Conservation (phyloP, 768 basidiomycete species). For the Agrocybe chaxingu region DNA sequence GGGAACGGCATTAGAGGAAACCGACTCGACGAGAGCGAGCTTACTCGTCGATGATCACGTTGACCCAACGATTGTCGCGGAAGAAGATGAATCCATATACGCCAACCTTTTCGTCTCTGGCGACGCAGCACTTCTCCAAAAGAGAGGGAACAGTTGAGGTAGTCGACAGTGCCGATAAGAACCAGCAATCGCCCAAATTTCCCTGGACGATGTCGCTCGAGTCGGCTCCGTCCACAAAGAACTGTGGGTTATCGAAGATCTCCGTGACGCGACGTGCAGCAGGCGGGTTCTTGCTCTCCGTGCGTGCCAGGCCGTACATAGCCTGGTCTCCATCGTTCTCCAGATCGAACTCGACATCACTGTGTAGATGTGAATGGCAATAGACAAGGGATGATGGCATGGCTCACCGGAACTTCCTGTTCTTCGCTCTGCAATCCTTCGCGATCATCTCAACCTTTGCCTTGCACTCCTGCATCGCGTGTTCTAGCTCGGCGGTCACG, state of each 20-base stretch:
- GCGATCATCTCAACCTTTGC: constrained; percentile 42
- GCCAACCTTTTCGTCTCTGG: constrained; percentile 41
- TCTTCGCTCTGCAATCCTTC: constrained; percentile 40
- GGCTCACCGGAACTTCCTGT: constrained; percentile 48
- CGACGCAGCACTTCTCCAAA: constrained; percentile 48
- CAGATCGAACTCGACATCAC: constrained; percentile 51
- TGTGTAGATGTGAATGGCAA: constrained; percentile 9
- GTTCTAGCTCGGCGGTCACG: no score
- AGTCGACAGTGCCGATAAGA: constrained; percentile 46
- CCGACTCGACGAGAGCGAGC: no score
- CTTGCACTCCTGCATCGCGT: constrained; percentile 29
- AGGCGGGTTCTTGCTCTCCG: constrained; percentile 20
- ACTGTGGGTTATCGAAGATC: constrained; percentile 47
- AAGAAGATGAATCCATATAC: constrained; percentile 54
- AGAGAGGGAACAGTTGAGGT: constrained; percentile 37
- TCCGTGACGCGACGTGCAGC: constrained; percentile 46
- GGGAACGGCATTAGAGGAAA: no score
- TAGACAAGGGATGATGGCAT: not conserved
- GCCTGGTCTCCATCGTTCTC: constrained; percentile 38
- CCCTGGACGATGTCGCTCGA: constrained; percentile 51
- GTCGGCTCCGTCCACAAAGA: constrained; percentile 27
- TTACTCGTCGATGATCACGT: constrained; percentile 49
- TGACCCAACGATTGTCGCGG: constrained; percentile 40
- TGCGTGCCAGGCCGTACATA: constrained; percentile 31
- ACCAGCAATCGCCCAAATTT: constrained; percentile 49